Base-by-base conservation (phyloP, 371 early-diverging fungal genomes). In the Mucor plumbeus region DNA sequence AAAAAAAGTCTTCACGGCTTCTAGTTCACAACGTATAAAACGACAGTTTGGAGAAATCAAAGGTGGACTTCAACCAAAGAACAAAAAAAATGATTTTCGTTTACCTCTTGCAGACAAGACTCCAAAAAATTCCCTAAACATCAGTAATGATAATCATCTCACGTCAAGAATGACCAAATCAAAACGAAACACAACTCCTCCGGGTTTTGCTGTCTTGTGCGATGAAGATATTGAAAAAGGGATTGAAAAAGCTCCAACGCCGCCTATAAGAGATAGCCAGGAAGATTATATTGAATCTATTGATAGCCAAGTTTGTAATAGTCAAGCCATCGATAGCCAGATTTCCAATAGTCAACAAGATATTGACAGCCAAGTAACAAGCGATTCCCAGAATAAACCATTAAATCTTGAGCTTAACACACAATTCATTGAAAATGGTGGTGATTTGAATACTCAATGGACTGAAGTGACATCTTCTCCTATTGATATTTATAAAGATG, bases 201-300 rank as follows among this genome's bases (percentile, higher is more conserved):
- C 57, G 0, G 19, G 17, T 8, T 64, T 64, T 26, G 31, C 56
- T 10, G 67, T 66, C 4, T 19, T 66, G 26, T 61, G 53, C 4
- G 67, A 66, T 61, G 48, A 50, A 43, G 67, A 66, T 44, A 65
- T 65, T 10, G n/a, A 57, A 36, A 57, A 48, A 14, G 59, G 65
- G 6, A 13, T 65, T 15, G 48, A 65, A 44, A 55, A 57, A 17
- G 64, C 64, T 7, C 19, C 34, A 11, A 61, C 61, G 10, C 61
- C 61, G 19, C 61, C 61, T 7, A 14, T 10, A 35, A 35, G 31
- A 6, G 50, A 61, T 50, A 50, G 47, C 36, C 36, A 47, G 48
- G 47, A 60, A 14, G 21, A 10, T 7, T 10, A 9, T 3, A 11
- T 13, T 17, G 26, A 59, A 38, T 1, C 36, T 38, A 57, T 19